Base-by-base conservation (phyloP, 169 alveolate species). In the Cystoisospora suis region DNA sequence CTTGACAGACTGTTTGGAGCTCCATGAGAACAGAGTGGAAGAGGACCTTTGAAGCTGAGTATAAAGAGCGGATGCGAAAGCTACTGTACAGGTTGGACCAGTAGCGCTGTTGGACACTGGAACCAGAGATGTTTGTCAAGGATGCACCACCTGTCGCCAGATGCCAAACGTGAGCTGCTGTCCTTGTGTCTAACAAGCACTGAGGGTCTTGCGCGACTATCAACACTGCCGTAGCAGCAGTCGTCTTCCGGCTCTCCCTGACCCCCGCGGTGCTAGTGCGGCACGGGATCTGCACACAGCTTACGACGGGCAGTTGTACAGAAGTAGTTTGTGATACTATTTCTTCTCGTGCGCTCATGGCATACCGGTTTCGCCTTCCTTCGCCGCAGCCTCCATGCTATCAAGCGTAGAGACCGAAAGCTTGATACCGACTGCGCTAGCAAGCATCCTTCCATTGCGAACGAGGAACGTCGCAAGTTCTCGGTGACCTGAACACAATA, bases 401-500 rank as follows among this genome's bases (percentile, higher is more conserved):
- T 47, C 15, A 5, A 9, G 12, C 32, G 83, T 72, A 17, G 59
- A 7, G 0, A 56, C 38, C 0, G 83, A 38, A 72, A 72, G 58
- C 58, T 20, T 9, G 3, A 72, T 6, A 1, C 45, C 45, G 15
- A 9, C 45, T 6, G 83, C 83, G 38, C 44, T 56, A 47, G 83
- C 83, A 36, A 72, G 45, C 56, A 72, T 12, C 27, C 56, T 47
- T 34, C 12, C 17, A n/a, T 72, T 72, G 59, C 34, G 15, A 15
- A 72, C 59, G 58, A 72, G 29, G 83, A 38, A 72, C 3, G 3
- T 17, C 7, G 83, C 83, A 36, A 72, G 56, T 56, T 32, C 79
- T 44, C 29, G 79, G 36, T 44, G 79, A n/a, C 42, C 79, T 65
- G 79, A 65, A n/a, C n/a, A n/a, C n/a, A n/a, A n/a, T n/a, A n/a